Conservation (phyloP, 768 basidiomycete species). For the Candolleomyces eurysporus region DNA sequence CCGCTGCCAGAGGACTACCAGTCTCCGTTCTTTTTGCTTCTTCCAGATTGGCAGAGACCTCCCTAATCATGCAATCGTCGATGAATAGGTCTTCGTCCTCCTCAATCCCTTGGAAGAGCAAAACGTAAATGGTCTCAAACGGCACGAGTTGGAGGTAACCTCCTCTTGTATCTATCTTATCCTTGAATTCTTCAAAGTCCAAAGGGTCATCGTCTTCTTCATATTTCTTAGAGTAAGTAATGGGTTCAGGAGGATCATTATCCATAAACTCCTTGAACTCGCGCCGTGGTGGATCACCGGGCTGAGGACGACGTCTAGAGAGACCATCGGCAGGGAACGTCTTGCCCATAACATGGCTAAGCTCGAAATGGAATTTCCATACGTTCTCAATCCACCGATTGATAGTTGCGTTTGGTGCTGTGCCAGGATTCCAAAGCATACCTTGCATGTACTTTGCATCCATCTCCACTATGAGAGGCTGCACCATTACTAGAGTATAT, state of each 20-base stretch:
- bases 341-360: conserved; percentile 10
- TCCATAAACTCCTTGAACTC: not conserved
- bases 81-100: not conserved
- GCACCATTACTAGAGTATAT: not conserved
- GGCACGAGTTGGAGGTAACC: not conserved
- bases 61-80: not conserved
- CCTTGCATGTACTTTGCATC: conserved; percentile 3
- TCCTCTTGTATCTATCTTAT: not conserved
- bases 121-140: not conserved
- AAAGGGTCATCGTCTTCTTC: not conserved
- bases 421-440: conserved; percentile 7
- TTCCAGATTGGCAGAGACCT: too few relatives aligned
- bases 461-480: not conserved
- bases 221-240: not conserved
- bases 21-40: too few relatives aligned
- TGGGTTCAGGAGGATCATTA: not conserved
- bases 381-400: conserved; percentile 12
- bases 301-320: conserved; percentile 5
- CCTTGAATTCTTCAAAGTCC: not conserved
- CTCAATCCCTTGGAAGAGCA: not conserved
- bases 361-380: conserved; percentile 6
- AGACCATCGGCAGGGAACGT: conserved; percentile 17
- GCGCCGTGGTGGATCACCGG: conserved; percentile 1
- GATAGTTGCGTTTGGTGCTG: conserved; percentile 13
- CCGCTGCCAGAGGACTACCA: too few relatives aligned